Conservation (phyloP, 495 filamentous ascomycete genomes). For the Trichoderma erinaceum region DNA sequence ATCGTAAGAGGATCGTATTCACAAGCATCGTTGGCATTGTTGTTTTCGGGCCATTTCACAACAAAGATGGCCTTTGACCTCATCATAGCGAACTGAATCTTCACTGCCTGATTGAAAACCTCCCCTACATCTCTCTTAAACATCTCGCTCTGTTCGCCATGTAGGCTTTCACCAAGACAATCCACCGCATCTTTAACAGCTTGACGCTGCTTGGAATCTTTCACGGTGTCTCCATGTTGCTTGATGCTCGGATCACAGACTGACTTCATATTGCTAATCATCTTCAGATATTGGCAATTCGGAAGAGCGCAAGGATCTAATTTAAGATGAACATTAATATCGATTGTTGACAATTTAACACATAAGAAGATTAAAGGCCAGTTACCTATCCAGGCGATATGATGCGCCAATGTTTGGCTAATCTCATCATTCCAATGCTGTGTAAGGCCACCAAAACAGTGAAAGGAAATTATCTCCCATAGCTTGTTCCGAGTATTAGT, state of each 20-base stretch:
- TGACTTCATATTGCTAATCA: neutral
- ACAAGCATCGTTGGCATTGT: neutral
- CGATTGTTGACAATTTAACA: too few species aligned
- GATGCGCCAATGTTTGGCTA: neutral
- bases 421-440: neutral
- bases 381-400: neutral
- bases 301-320: neutral
- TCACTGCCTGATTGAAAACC: too few species aligned
- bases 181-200: too few species aligned
- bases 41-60: neutral
- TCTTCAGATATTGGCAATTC: neutral
- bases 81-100: neutral
- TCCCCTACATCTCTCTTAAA: too few species aligned
- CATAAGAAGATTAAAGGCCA: too few species aligned
- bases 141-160: too few species aligned
- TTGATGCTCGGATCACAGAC: neutral
- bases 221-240: neutral
- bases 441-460: neutral
- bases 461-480: neutral
- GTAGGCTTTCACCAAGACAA: too few species aligned
- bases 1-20: neutral
- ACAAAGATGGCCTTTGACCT: constrained; percentile 4
- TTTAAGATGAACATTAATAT: neutral
- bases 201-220: too few species aligned
- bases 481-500: neutral